Base-by-base conservation (phyloP, 345 rosid species). In the Salix suchowensis region DNA sequence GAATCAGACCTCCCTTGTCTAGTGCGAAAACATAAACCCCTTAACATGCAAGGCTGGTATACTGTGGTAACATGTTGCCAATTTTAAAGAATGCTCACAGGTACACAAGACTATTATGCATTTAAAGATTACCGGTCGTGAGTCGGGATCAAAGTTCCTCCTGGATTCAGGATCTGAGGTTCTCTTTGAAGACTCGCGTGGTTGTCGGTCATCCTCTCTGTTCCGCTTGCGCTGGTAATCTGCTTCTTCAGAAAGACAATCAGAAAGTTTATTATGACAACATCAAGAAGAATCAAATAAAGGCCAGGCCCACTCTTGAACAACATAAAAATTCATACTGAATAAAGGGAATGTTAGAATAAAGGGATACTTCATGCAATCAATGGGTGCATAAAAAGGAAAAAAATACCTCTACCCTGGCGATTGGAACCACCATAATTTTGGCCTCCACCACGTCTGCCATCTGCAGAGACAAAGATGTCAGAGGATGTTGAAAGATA, bases 201-300 rank as follows among this genome's bases (percentile, higher is more conserved):
- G 79, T 78, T 84, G 88, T 16, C 87, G 93, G 81, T 95, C 98
- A 88, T 95, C 97, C 11, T 95, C 98, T 73, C 99, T 86, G 68
- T 86, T 76, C 71, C 99, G 82, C 84, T 95, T 95, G 42, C 97
- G 88, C 71, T 87, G 62, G 26, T 85, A 88, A 88, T 95, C 99
- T 93, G 82, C 73, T 52, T 72, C 48, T 36, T 61, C 75, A 58
- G 77, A 44, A 64, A 74, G 50, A 69, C 62, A 28, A 32, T 77
- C 28, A 65, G 71, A 62, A 76, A 70, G 11, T 40, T 30, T 19
- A 55, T 48, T 24, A 15, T 42, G 23, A 7, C 26, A 12, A 64
- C 60, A 62, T 40, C 46, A 76, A 68, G 11, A n/a, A 7, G 64
- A 36, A 62, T 70, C 64, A 68, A 68, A 62, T 8, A 37, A 1